Evolutionary conservation across 441 rosid species (phyloP), one percentile per base, ranked within the genome.

Genomic region (Cnidoscolus chayamansa): DNA sequence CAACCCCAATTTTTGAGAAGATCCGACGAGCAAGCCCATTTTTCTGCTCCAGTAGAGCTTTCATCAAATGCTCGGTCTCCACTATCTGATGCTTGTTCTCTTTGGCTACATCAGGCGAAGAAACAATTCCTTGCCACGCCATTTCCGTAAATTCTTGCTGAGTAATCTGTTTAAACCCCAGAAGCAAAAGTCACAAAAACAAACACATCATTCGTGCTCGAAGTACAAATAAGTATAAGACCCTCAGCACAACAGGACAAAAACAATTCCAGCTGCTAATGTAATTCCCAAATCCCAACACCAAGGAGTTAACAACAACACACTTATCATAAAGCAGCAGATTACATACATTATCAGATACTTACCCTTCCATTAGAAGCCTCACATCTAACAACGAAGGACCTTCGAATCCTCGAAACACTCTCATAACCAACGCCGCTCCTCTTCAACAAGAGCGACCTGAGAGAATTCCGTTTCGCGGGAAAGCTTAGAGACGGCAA

Each of bases 71-170:
- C 78, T 96, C 98, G 0, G 99, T 96, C 88, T 93, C 99, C 74
- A 96, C 97, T 61, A 93, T 96, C 84, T 93, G 99, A 71, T 96
- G 98, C 86, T 93, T 96, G 65, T 93, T 89, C 80, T 89, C 97
- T 37, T 88, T 96, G 0, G 99, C 99, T 45, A 96, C 94, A 61
- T 96, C 98, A 4, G 96, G 97, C 0, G 94, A 96, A 3, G 93
- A 91, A 69, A 93, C 97, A 79, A 96, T 88, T 16, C 89, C 96
- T 85, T 96, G 97, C 98, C 98, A 96, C 25, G 98, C 99, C 98
- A 96, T 90, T 37, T 93, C 99, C 10, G 99, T 96, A 57, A 91
- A 96, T 43, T 96, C 98, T 78, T 93, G 96, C 70, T 93, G 99
- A 5, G 96, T 86, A 61, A 96, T 89, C 99, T 96, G 85, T 63